These are phyloP conservation scores for Polygonum aviculare DNA, from an alignment of 148 eudicot species.

Conservation along the genomic window DNA sequence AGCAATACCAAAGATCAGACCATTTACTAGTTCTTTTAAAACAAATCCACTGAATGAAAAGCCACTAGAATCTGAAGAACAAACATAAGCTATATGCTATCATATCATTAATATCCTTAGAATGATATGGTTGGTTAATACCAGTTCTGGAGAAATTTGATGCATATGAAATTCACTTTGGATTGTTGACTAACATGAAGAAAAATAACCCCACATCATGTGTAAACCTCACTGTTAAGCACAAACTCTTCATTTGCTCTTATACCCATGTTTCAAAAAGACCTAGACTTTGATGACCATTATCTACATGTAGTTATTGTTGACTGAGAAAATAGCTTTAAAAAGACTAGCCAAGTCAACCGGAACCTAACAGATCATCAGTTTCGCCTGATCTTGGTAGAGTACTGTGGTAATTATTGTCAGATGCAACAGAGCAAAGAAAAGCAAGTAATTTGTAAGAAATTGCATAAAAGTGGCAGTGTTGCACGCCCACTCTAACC, in stretches of 20 bases:
- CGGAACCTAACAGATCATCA: not conserved
- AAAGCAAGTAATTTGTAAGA: not conserved
- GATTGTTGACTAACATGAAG: not conserved
- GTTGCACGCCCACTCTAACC: not conserved
- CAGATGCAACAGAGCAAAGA: not conserved
- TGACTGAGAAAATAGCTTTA: not conserved
- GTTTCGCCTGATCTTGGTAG: not conserved
- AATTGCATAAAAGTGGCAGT: not conserved
- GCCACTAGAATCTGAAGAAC: not conserved
- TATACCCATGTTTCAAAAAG: not conserved
- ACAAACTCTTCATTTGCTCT: not conserved
- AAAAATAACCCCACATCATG: not conserved
- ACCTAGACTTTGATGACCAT: not conserved
- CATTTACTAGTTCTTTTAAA: not conserved
- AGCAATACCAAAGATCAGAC: not conserved
- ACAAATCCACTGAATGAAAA: not conserved
- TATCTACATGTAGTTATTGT: not conserved
- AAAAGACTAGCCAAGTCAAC: not conserved
- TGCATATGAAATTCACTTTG: not conserved
- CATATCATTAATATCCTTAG: not conserved
- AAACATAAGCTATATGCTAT: not conserved
- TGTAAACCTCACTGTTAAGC: not conserved
- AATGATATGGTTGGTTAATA: not conserved
- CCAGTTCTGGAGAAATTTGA: not conserved
- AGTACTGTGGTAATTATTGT: not conserved